Conservation (phyloP, 176 grass and related monocot species). For the Oryza meyeriana region DNA sequence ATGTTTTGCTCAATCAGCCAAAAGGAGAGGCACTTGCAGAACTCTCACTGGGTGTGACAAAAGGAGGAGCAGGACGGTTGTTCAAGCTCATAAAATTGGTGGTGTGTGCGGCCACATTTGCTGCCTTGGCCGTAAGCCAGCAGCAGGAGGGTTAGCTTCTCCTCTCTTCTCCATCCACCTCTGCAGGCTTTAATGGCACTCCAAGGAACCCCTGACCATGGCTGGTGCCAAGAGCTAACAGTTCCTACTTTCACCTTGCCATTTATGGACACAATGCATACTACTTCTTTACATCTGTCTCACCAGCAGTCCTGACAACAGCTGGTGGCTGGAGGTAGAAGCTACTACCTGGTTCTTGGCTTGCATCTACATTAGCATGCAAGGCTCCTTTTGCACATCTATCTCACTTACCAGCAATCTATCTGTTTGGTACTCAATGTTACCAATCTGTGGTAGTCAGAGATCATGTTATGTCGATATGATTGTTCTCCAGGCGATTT, state of each 20-base stretch:
- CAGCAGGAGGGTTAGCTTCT: not conserved
- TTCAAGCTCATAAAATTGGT: not conserved
- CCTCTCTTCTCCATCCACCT: conserved; percentile 26
- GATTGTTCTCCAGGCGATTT: not conserved
- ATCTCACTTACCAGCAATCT: not conserved
- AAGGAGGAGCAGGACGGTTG: conserved; percentile 7
- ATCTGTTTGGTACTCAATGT: not conserved
- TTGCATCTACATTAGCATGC: not conserved
- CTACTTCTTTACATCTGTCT: conserved; percentile 6
- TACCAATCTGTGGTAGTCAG: not conserved
- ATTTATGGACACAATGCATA: not conserved
- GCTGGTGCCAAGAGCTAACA: conserved; percentile 7
- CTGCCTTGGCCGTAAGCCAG: conserved; percentile 3
- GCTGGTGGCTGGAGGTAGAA: not conserved
- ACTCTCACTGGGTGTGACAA: conserved; percentile 4
- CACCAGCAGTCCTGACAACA: not conserved
- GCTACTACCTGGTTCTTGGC: not conserved
- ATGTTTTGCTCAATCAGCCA: conserved; percentile 17
- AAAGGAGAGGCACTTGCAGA: conserved; percentile 11
- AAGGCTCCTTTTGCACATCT: not conserved
- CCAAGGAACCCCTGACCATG: conserved; percentile 68
- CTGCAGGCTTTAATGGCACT: conserved; percentile 71
- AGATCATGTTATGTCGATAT: not conserved
- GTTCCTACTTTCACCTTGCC: not conserved
- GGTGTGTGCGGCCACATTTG: conserved; percentile 11